Percentiles rank a stretch among this genome's conserved stretches.
Conservation (phyloP, 78 protist species). For the Emiliania huxleyi region DNA sequence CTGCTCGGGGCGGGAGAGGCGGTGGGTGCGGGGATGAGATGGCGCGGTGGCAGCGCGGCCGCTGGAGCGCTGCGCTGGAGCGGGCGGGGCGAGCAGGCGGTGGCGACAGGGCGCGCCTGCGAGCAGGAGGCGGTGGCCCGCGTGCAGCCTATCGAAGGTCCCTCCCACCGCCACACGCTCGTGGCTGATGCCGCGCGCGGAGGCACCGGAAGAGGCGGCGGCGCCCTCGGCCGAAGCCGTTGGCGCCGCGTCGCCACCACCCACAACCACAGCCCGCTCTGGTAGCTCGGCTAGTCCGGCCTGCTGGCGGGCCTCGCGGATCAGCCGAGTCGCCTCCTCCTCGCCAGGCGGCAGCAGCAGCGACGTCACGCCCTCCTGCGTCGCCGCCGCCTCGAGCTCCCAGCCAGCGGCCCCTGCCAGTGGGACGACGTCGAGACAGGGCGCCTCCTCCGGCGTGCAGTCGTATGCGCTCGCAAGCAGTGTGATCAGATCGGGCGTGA, state of each 20-base stretch:
- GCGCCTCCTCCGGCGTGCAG: neutral
- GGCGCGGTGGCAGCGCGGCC: too few species aligned
- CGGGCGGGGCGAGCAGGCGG: too few species aligned
- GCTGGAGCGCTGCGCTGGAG: too few species aligned
- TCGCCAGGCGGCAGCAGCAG: neutral
- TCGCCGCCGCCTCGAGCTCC: neutral
- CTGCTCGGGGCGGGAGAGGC: too few species aligned
- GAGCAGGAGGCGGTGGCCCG: neutral
- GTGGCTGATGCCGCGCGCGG: neutral
- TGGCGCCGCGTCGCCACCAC: too few species aligned
- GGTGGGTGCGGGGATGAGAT: too few species aligned
- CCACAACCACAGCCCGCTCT: neutral
- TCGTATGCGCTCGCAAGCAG: neutral
- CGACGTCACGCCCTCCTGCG: neutral
- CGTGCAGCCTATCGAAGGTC: neutral
- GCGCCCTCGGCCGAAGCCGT: neutral
- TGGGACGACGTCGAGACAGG: neutral
- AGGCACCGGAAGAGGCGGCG: neutral
- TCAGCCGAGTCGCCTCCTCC: neutral
- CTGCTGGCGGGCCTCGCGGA: neutral
- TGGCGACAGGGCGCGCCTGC: too few species aligned
- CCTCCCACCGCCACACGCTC: neutral
- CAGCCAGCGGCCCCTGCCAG: neutral
- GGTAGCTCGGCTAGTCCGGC: neutral
- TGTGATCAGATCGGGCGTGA: neutral